Evolutionary conservation across 2,329 filamentous ascomycete genomes (phyloP).

Genomic region (Capronia epimyces): DNA sequence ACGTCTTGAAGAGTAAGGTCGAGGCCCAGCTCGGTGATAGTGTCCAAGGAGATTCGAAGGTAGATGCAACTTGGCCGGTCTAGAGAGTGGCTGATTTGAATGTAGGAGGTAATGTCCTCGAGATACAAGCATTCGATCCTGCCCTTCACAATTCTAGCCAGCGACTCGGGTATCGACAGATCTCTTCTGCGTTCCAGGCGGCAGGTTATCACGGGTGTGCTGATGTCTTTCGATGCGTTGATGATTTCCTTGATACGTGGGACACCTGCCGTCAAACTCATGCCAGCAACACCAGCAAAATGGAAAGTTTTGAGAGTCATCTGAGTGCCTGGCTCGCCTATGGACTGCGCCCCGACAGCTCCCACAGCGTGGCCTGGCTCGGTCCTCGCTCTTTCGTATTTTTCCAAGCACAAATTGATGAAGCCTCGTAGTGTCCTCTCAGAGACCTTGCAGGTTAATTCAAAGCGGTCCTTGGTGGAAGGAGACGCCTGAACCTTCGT

Average conservation of each 20-base stretch:
- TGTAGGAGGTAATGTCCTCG: slow-evolving; percentile 69
- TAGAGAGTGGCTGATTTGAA: slow-evolving; percentile 73
- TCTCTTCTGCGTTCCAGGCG: slow-evolving; percentile 48
- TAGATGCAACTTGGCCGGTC: slow-evolving; percentile 60
- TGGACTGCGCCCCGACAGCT: slow-evolving; percentile 93
- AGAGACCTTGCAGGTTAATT: slow-evolving; percentile 81
- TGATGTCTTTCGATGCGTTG: slow-evolving; percentile 91
- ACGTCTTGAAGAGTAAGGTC: slow-evolving; percentile 72
- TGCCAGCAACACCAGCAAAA: slow-evolving; percentile 98
- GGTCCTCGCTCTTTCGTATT: slow-evolving; percentile 85
- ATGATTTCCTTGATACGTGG: slow-evolving; percentile 99
- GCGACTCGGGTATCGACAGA: slow-evolving; percentile 27
- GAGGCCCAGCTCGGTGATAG: slow-evolving; percentile 73
- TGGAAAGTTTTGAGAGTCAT: slow-evolving; percentile 99
- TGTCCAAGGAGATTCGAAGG: slow-evolving; percentile 73
- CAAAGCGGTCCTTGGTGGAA: slow-evolving; percentile 37
- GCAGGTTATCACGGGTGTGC: slow-evolving; percentile 88
- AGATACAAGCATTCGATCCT: slow-evolving; percentile 93
- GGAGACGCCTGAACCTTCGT: slow-evolving; percentile 13
- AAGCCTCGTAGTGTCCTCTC: slow-evolving; percentile 67
- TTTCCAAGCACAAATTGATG: slow-evolving; percentile 74
- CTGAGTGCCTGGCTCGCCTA: slow-evolving; percentile 95
- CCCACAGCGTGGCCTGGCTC: slow-evolving; percentile 95
- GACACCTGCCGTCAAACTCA: slow-evolving; percentile 99
- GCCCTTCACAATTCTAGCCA: slow-evolving; percentile 81